Conservation (phyloP, 2,329 filamentous ascomycete species). For the Macrophomina phaseolina region DNA sequence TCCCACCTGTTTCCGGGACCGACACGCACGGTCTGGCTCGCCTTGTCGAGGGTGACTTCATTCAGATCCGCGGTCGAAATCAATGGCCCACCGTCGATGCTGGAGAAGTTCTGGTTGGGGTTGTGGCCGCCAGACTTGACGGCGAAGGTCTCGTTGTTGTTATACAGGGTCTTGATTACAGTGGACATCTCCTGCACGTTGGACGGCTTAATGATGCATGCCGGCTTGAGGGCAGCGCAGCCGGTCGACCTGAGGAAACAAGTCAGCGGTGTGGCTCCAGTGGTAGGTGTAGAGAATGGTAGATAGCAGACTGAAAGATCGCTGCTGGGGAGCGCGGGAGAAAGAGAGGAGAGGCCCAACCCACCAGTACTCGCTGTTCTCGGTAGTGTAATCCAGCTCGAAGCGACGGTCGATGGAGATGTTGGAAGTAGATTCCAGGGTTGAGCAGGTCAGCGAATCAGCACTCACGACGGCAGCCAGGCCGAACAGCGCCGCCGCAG, state of each 20-base stretch:
- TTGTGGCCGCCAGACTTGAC: conserved; percentile 59
- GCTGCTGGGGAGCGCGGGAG: not conserved
- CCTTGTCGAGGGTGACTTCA: conserved; percentile 36
- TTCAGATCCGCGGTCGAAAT: conserved; percentile 51
- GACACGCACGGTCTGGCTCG: conserved; percentile 37
- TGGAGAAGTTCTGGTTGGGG: conserved; percentile 54
- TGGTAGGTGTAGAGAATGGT: no score
- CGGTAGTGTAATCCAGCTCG: conserved; percentile 15
- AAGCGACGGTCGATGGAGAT: conserved; percentile 19
- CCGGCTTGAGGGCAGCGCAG: conserved; percentile 38
- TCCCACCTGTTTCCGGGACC: conserved; percentile 43
- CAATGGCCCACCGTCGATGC: conserved; percentile 51
- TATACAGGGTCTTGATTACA: conserved; percentile 56
- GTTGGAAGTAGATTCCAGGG: not conserved
- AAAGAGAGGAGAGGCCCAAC: not conserved
- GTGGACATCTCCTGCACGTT: conserved; percentile 56
- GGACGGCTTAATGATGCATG: conserved; percentile 38
- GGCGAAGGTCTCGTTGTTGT: conserved; percentile 56
- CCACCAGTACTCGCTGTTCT: conserved; percentile 23
- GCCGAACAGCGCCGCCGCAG: not conserved
- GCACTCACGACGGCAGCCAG: conserved; percentile 6
- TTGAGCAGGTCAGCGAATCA: conserved; percentile 20
- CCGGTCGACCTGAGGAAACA: conserved; percentile 35
- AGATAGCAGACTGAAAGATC: no score
- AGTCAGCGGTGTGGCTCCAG: no score